Evolutionary conservation across 164 flowering plant genomes (phyloP).

Genomic region (Euptelea pleiosperma): DNA sequence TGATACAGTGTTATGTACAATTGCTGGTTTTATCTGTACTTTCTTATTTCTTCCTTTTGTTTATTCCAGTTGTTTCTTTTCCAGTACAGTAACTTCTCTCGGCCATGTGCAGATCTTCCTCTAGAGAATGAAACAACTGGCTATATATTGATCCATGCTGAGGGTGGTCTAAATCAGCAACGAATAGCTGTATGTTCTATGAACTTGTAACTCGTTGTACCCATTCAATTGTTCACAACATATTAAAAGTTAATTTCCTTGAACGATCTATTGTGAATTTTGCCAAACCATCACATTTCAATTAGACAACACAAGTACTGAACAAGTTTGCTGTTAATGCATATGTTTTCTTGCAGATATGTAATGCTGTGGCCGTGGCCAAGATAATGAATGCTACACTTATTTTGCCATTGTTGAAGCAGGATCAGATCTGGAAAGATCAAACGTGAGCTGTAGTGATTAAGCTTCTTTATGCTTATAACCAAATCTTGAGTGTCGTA

Average conservation of each 20-base stretch:
- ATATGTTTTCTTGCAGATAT: conserved; percentile 55
- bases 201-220: not conserved
- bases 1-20: not conserved
- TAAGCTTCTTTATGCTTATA: not conserved
- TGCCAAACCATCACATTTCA: not conserved
- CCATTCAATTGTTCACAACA: no score
- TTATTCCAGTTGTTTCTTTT: no score
- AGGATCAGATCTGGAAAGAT: conserved; percentile 99
- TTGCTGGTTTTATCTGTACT: not conserved
- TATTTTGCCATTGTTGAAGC: conserved; percentile 94
- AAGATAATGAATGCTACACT: conserved; percentile 98
- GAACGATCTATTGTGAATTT: not conserved
- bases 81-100: no score
- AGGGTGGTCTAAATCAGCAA: conserved; percentile 99
- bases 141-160: conserved; percentile 93
- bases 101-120: conserved; percentile 63
- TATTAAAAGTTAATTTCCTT: no score
- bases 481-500: not conserved
- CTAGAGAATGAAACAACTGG: conserved; percentile 92
- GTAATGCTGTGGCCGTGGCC: conserved; percentile 99
- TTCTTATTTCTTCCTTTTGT: not conserved
- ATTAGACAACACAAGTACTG: not conserved
- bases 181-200: conserved; percentile 78
- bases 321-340: not conserved
- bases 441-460: conserved; percentile 71